These are phyloP conservation scores for Triticum turgidum DNA, from an alignment of 176 grass and related monocot species.

Conservation along the genomic window DNA sequence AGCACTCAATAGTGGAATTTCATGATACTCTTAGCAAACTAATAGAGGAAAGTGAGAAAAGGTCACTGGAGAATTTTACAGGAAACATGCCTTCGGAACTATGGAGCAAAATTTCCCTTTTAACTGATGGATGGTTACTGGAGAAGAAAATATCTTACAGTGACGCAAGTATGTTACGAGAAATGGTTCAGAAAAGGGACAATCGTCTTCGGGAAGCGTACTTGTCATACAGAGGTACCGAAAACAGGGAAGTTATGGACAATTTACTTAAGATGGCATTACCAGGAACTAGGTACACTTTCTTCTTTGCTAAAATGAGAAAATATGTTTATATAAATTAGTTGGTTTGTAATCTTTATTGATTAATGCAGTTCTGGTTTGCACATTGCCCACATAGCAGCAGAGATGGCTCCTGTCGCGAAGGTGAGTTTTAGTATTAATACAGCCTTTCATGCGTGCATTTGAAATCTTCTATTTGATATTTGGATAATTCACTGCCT, in stretches of 20 bases:
- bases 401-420: constrained; percentile 97
- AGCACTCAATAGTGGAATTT: constrained; percentile 78
- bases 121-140: constrained; percentile 90
- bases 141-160: constrained; percentile 80
- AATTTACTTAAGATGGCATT: constrained; percentile 72
- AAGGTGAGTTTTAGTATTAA: constrained; percentile 58
- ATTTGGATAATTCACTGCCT: background rate
- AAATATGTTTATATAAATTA: constrained; percentile 12
- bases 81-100: constrained; percentile 64
- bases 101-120: constrained; percentile 79
- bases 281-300: constrained; percentile 55
- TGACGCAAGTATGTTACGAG: constrained; percentile 62
- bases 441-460: constrained; percentile 25
- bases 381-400: constrained; percentile 90
- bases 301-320: constrained; percentile 12
- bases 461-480: constrained; percentile 22
- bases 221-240: constrained; percentile 65
- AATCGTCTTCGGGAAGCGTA: constrained; percentile 64
- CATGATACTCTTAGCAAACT: constrained; percentile 66
- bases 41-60: constrained; percentile 73
- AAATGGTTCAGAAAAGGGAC: constrained; percentile 84
- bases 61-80: constrained; percentile 37
- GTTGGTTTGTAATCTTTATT: constrained; percentile 16
- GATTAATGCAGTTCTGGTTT: constrained; percentile 67
- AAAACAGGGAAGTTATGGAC: constrained; percentile 69